These are phyloP conservation scores for Chlamydomonas schloesseri DNA, from an alignment of 139 green algal species.

Conservation along the genomic window DNA sequence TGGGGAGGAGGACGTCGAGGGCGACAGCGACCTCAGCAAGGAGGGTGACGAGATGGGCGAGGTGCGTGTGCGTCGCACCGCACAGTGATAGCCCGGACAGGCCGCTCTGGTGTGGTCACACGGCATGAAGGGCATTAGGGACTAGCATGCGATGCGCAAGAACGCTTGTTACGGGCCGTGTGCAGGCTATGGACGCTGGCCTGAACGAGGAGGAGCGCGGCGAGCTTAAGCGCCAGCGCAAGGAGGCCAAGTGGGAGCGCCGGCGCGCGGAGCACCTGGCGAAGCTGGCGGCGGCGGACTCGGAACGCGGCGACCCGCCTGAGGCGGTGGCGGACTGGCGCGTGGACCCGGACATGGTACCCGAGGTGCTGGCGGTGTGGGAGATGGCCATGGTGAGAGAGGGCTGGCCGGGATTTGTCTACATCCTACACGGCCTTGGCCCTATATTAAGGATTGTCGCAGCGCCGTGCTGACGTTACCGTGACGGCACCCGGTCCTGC, in stretches of 20 bases:
- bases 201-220: not conserved
- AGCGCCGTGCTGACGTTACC: too few species aligned
- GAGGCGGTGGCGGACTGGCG: constrained; percentile 54
- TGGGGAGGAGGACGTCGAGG: not conserved
- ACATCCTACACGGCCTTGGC: too few species aligned
- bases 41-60: constrained; percentile 9
- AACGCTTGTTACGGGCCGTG: too few species aligned
- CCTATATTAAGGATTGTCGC: too few species aligned
- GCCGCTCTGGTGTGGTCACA: too few species aligned
- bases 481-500: too few species aligned
- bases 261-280: not conserved
- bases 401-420: too few species aligned
- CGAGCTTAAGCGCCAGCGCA: constrained; percentile 41
- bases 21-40: not conserved
- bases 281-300: constrained; percentile 50
- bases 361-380: constrained; percentile 78
- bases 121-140: too few species aligned
- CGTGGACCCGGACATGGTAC: constrained; percentile 61
- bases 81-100: too few species aligned
- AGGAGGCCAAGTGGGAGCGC: not conserved
- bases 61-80: too few species aligned
- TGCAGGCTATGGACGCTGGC: not conserved
- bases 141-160: too few species aligned
- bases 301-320: constrained; percentile 68
- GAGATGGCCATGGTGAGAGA: constrained; percentile 72